phyloP scores from a whole-genome alignment of 441 rosid species.

The Breynia disticha region DNA sequence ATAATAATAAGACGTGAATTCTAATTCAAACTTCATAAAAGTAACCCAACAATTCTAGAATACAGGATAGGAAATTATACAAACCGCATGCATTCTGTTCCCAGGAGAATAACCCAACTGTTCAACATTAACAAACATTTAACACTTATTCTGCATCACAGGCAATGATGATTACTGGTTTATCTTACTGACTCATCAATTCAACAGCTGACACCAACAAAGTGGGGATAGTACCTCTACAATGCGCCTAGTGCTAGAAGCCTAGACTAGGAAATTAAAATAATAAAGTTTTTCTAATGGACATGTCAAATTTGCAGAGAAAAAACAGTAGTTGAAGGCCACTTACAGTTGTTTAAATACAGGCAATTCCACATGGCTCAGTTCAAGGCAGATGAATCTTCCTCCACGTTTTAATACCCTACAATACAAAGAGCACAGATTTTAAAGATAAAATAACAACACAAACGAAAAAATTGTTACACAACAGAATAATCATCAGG shows the following conservation, averaged over 20 bases:
- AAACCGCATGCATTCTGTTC: too few species aligned
- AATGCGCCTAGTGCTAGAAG: background rate
- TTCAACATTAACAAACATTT: too few species aligned
- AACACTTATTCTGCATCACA: too few species aligned
- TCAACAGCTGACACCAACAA: background rate
- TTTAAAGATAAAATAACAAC: background rate
- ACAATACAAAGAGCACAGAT: conserved; percentile 11
- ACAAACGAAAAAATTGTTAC: background rate
- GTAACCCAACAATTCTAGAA: too few species aligned
- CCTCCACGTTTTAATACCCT: conserved; percentile 91
- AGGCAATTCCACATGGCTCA: conserved; percentile 85
- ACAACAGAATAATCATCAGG: background rate
- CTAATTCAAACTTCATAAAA: too few species aligned
- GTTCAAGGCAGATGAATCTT: conserved; percentile 87
- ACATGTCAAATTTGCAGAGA: background rate
- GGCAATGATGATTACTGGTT: too few species aligned
- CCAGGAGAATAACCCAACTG: too few species aligned
- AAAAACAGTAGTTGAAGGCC: conserved; percentile 6
- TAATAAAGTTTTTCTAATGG: background rate
- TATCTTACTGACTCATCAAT: background rate
- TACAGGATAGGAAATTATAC: too few species aligned
- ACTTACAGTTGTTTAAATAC: conserved; percentile 83
- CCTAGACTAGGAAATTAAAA: background rate
- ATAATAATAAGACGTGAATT: too few species aligned
- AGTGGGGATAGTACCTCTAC: background rate